phyloP scores from a whole-genome alignment of 2,329 filamentous ascomycete species.

The Cladophialophora carrionii region DNA sequence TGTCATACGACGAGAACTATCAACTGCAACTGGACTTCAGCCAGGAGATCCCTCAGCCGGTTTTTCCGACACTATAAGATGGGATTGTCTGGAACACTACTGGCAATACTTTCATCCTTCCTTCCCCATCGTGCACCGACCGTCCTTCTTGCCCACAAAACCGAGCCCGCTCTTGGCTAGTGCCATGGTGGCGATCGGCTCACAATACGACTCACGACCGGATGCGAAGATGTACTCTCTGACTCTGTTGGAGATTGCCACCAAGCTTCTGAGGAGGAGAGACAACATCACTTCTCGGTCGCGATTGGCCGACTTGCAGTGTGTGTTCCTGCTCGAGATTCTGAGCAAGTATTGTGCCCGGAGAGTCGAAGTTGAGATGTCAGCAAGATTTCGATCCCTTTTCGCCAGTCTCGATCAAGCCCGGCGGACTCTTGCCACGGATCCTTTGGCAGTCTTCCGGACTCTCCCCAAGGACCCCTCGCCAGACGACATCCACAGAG shows the following conservation, averaged over 20 bases:
- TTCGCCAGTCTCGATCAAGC: slow-evolving; percentile 43
- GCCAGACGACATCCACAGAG: slow-evolving; percentile 39
- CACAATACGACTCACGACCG: slow-evolving; percentile 43
- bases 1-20: slow-evolving; percentile 46
- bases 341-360: slow-evolving; percentile 43
- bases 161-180: slow-evolving; percentile 42
- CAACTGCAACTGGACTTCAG: slow-evolving; percentile 43
- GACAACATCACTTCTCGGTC: slow-evolving; percentile 43
- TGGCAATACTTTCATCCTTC: slow-evolving; percentile 45
- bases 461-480: slow-evolving; percentile 38
- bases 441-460: slow-evolving; percentile 41
- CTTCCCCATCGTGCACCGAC: slow-evolving; percentile 44
- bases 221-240: slow-evolving; percentile 44
- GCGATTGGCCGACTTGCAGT: slow-evolving; percentile 43
- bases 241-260: slow-evolving; percentile 43
- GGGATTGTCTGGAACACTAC: slow-evolving; percentile 45
- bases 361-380: slow-evolving; percentile 43
- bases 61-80: slow-evolving; percentile 45
- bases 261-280: slow-evolving; percentile 41
- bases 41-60: slow-evolving; percentile 43
- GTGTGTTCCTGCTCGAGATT: slow-evolving; percentile 44
- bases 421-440: slow-evolving; percentile 40
- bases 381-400: slow-evolving; percentile 42
- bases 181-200: slow-evolving; percentile 45
- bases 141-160: slow-evolving; percentile 42